Evolutionary conservation across 2,329 filamentous ascomycete species (phyloP), one percentile per base, ranked within the genome.

Genomic region (Claviceps capensis): DNA sequence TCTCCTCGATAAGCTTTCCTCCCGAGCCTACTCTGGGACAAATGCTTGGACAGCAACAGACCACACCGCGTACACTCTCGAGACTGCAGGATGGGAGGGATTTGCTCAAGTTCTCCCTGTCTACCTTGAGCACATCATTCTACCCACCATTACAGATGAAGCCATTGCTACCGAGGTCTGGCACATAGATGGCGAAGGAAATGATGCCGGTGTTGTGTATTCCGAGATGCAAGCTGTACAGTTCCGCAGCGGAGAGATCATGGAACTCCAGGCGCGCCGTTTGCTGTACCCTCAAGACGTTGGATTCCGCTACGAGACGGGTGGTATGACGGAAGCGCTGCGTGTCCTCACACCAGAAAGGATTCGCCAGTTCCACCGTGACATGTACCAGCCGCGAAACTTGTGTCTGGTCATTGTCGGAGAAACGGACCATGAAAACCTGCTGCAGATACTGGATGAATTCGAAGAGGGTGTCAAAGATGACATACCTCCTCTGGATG

Each of bases 331-430:
- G 72, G 88, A 95, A 60, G 85, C 89, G 37, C 75, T 98, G 48
- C 83, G 93, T 43, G 82, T 89, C 3, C 72, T 98, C 47, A 93
- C 88, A 0, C 82, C 89, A 1, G 86, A 96, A 50, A 83, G 89
- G 41, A 98, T 98, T 58, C 83, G 93, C n/a, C 81, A 84, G 53
- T 98, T 97, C 62, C 93, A 98, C 67, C 83, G 83, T 56, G 86
- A 90, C 57, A 97, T 98, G 91, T 98, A 98, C 63, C 91, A 97
- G 65, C 93, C 93, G 3, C 91, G 90, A 65, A 98, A 98, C 62
- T 73, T 98, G 54, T 94, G 90, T 57, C 72, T 98, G 30, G 79
- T 96, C 26, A 82, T 98, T 54, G 85, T 94, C n/a, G 93, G 93
- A 44, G 89, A 96, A 66, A 81, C 95, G 1, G 82, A 96, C 62